phyloP scores from a whole-genome alignment of 129 eudicot genomes.

The Heracleum sosnowskyi region DNA sequence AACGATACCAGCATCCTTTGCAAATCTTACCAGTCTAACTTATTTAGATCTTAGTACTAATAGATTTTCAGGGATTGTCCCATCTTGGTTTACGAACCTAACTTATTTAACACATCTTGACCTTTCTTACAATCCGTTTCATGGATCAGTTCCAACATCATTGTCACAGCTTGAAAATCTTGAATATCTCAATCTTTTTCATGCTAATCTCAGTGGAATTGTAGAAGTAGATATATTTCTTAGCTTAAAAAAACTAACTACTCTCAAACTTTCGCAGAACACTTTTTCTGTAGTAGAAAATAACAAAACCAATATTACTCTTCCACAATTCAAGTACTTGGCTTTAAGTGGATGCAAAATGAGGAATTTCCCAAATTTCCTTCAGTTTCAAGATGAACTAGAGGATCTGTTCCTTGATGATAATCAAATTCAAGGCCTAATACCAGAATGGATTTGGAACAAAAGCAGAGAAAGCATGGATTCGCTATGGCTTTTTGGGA shows the following conservation, averaged over 20 bases:
- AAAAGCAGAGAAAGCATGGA: neutral
- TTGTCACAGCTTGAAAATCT: neutral
- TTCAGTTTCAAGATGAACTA: neutral
- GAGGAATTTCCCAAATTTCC: neutral
- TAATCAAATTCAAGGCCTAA: neutral
- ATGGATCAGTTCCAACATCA: conserved; percentile 17
- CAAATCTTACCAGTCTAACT: neutral
- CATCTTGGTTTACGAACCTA: conserved; percentile 19
- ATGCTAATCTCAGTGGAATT: neutral
- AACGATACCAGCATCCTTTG: neutral
- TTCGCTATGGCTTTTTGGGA: neutral
- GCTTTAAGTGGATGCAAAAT: neutral
- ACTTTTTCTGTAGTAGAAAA: conserved; percentile 4
- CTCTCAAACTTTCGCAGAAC: neutral
- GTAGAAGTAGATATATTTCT: neutral
- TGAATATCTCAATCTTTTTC: neutral
- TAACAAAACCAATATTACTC: conserved; percentile 12
- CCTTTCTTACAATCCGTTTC: conserved; percentile 2
- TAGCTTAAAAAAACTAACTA: neutral
- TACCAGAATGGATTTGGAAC: neutral
- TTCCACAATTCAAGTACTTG: conserved; percentile 4
- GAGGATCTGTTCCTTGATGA: neutral
- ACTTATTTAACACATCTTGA: conserved; percentile 4
- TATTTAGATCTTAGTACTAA: neutral
- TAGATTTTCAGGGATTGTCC: neutral